Evolutionary conservation across 169 alveolate genomes (phyloP), one percentile per base, ranked within the genome.

Genomic region (Plasmodium vinckei): DNA sequence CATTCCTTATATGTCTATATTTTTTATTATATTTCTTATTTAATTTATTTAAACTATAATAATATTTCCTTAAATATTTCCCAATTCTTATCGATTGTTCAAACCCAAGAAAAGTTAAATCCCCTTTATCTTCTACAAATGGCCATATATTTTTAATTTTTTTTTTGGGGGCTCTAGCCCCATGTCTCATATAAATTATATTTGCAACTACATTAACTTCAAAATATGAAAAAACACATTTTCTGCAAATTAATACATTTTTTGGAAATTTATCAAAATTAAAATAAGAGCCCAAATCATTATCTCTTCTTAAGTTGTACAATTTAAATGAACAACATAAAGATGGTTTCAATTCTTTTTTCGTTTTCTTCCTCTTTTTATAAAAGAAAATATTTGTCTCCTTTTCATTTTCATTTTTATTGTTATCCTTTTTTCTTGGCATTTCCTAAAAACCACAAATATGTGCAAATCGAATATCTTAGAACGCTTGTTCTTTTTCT

Each of bases 111-210:
- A 54, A 79, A 27, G 89, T 79, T 10, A 79, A 59, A 12, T 67
- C 84, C 9, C 89, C 89, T 27, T 79, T 79, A 1, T 82, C 82
- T 65, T 79, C 89, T 19, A 27, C 42, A 39, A 79, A 79, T 0
- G 89, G 89, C 89, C 89, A 79, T 6, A 67, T 49, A 33, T 79
- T 79, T 39, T 25, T 53, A 19, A 79, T 79, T 54, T 79, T 79
- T 12, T 79, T 79, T 51, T 79, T 79, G 2, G 89, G 89, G 0
- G 89, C 65, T 39, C 89, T 79, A 5, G 89, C 89, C 0, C 89
- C 89, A 67, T 79, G 89, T 56, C 89, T 79, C 89, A 79, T 79
- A 54, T 51, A 79, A 33, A 79, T 64, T 7, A 79, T 71, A 33
- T 79, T 79, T 44, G 84, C 56, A 5, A 79, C 49, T 60, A 12